Evolutionary conservation across 2,329 filamentous ascomycete genomes (phyloP), one percentile per base, ranked within the genome.

Genomic region (Nemania sp.): DNA sequence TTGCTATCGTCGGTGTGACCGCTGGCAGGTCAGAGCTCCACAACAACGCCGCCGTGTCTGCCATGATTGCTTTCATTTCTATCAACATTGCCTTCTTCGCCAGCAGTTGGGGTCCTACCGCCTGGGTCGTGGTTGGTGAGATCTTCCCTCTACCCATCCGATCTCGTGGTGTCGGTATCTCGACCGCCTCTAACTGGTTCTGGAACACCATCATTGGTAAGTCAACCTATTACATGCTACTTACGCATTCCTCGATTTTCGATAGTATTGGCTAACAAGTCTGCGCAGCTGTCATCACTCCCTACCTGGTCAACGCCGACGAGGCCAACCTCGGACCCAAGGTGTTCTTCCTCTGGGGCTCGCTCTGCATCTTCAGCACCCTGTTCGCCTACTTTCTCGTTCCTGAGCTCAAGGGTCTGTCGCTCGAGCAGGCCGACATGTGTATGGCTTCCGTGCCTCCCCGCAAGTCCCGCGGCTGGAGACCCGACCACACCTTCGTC

Each of bases 61-160:
- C 83, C 34, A 81, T 88, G 75, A 88, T 91, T 61, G 82, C 86
- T 49, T 89, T 90, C 75, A 90, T 89, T 68, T 87, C 83, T 74
- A 81, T 91, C 74, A 88, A 88, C 79, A 90, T 91, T 73, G 84
- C 88, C 76, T 89, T 87, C 81, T 91, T 91, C 71, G 88, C 88
- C 46, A 80, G 78, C 17, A 90, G 87, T 46, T 91, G 88, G 88
- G 88, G 88, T 36, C 88, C 88, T 1, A 82, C 68, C 9, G 76
- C 83, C 15, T 88, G 84, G 84, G 80, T 82, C 37, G 79, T 90
- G 50, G 87, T 90, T 62, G 88, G 88, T 66, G 88, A 91, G 74
- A 83, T 87, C 68, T 91, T 86, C 80, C 86, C 88, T 51, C 80
- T 91, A 7, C 86, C 85, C 26, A 90, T 91, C 69, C 85, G 88